Base-by-base conservation (phyloP, 441 rosid species). In the Croton setiger region DNA sequence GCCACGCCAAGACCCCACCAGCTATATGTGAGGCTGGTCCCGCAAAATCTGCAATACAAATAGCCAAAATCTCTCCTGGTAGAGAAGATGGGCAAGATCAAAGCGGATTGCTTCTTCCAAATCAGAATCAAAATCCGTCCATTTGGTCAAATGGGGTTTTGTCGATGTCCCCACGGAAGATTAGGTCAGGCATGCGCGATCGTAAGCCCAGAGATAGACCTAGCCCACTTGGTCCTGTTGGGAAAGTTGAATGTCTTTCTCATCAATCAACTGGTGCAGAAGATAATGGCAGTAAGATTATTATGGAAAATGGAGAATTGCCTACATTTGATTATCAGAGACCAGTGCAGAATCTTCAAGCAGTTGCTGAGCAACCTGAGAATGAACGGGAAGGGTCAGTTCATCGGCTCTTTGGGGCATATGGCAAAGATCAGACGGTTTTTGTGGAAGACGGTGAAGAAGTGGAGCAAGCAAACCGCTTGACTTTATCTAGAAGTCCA, bases 141-240 rank as follows among this genome's bases (percentile, higher is more conserved):
- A 78, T 83, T 60, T 78, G 87, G 86, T 84, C 98, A 35, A 93
- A 93, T 79, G 97, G 98, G 52, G 81, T 88, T 78, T 78, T 87
- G 77, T 84, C 90, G 12, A 71, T 74, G 59, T 88, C 97, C 49
- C 87, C 92, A 3, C 84, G 85, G 49, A 88, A 85, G 78, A 78
- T 75, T 75, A 85, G 88, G 75, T 84, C 97, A 61, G 92, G 81
- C 71, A 76, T 74, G 47, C 88, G 85, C 23, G 89, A 86, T 17
- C 79, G 89, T 75, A 88, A 85, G 82, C 62, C 76, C 64, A 85
- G 84, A 82, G 93, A 93, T 72, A 78, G 92, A 81, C 88, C 91
- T 53, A 87, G 94, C 72, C 82, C 85, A 0, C 88, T 91, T 69
- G 96, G 97, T 56, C 94, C 85, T 64, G 89, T 87, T 71, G 97